Evolutionary conservation across 306 rosid genomes (phyloP).

Genomic region (Cucurbita argyrosperma): DNA sequence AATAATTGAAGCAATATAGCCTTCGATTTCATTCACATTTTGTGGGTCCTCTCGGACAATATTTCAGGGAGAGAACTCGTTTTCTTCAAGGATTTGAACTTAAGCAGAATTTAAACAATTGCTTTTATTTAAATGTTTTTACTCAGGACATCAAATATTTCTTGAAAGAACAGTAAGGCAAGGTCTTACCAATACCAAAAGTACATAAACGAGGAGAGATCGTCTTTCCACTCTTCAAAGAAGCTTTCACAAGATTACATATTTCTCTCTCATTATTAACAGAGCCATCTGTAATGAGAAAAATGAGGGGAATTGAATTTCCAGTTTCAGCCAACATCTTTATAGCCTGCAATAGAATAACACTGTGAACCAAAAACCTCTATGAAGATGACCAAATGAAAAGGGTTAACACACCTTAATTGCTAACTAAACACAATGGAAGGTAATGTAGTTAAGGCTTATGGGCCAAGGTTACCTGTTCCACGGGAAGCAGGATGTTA

Average conservation of each 20-base stretch:
- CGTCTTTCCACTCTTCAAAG: slow-evolving; percentile 22
- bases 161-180: neutral
- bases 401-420: neutral
- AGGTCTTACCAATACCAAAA: slow-evolving; percentile 74
- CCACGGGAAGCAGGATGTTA: slow-evolving; percentile 63
- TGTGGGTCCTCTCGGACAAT: neutral
- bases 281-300: slow-evolving; percentile 83
- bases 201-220: slow-evolving; percentile 59
- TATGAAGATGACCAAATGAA: neutral
- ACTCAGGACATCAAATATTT: neutral
- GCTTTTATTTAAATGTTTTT: neutral
- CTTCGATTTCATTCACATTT: neutral
- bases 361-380: neutral
- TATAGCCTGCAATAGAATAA: slow-evolving; percentile 56
- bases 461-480: slow-evolving; percentile 29
- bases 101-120: neutral
- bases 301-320: slow-evolving; percentile 54
- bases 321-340: slow-evolving; percentile 40
- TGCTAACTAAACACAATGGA: neutral
- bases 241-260: slow-evolving; percentile 47
- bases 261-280: slow-evolving; percentile 79
- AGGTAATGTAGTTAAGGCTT: neutral
- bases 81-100: neutral
- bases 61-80: neutral
- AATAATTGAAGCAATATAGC: neutral